Base-by-base conservation (phyloP, 768 basidiomycete genomes). In the Leccinum rimulosum region DNA sequence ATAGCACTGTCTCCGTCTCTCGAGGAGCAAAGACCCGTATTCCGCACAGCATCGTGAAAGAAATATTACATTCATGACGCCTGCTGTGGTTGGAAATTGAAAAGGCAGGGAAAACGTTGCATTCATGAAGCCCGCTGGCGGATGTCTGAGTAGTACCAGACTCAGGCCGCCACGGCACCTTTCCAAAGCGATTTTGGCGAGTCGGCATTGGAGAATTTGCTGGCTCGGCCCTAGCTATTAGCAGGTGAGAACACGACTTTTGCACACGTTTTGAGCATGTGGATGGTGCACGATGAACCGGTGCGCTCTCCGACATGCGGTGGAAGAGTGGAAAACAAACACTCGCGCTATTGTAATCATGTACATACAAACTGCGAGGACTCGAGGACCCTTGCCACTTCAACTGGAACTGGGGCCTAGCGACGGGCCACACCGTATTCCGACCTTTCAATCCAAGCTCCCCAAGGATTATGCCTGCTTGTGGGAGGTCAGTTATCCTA, bases 81-180 rank as follows among this genome's bases (percentile, higher is more conserved):
- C 38, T n/a, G 38, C 38, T 40, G 38, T 40, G 38, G 14, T 36
- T 36, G 35, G 14, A 6, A 48, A 25, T 25, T 25, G 22, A 45
- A 35, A 54, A 14, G 10, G 15, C 45, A 53, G 40, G 17, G 35
- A 7, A 48, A 66, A 57, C 62, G 62, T 62, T 61, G 60, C 25
- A 33, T 58, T 55, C 52, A 70, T 68, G 57, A 64, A 57, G 59
- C 59, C 36, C 19, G 33, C 33, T 33, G 33, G 33, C 33, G 12
- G 25, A 33, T 5, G 33, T 33, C 33, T 12, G 33, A 33, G 12
- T 5, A 33, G 33, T 33, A 33, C 33, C 33, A 33, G 12, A 33
- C 33, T 6, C 31, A 11, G 31, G 31, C 31, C 1, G 8, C 38
- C 35, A 36, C 35, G 38, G 31, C 31, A 10, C 35, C 35, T 35